Base-by-base conservation (phyloP, 306 rosid species). In the Fragaria iinumae region DNA sequence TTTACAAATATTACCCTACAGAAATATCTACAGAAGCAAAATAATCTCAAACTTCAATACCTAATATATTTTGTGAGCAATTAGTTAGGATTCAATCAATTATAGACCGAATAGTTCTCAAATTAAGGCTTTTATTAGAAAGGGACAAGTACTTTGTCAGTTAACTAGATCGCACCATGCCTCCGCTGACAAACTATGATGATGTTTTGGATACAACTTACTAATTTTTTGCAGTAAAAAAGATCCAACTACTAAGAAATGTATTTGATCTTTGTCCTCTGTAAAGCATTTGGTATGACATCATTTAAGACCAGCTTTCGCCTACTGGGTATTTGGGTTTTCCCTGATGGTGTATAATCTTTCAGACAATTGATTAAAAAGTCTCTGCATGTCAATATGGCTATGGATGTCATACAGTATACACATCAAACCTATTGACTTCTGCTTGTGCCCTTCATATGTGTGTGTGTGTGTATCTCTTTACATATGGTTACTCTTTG, bases 21-120 rank as follows among this genome's bases (percentile, higher is more conserved):
- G 39, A 69, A 29, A 69, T 23, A 70, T 18, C 21, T 74, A 43
- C n/a, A 74, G 56, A 50, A 76, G 38, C 55, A 55, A 73, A 73
- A 11, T 27, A 67, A 8, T 18, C 38, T 34, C 25, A 39, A 39
- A 39, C 44, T 39, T 39, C 44, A 34, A 18, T 20, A 27, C 39
- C 27, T 13, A 12, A 13, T 17, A 13, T 17, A 34, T 50, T 36
- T 14, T 14, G 50, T 21, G 50, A 29, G 41, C 8, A 75, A 64
- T 4, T 4, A 25, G 25, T 14, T 23, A 55, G n/a, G n/a, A 67
- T 45, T 44, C 60, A 55, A 44, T 25, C 23, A 11, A 13, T 44
- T 38, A 12, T 17, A 68, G 34, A 39, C 49, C 39, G 3, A 17
- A 25, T 8, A 44, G 36, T 13, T 34, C 65, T 69, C 49, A 43